phyloP scores from a whole-genome alignment of 495 filamentous ascomycete genomes.

The Bacidia rubella region DNA sequence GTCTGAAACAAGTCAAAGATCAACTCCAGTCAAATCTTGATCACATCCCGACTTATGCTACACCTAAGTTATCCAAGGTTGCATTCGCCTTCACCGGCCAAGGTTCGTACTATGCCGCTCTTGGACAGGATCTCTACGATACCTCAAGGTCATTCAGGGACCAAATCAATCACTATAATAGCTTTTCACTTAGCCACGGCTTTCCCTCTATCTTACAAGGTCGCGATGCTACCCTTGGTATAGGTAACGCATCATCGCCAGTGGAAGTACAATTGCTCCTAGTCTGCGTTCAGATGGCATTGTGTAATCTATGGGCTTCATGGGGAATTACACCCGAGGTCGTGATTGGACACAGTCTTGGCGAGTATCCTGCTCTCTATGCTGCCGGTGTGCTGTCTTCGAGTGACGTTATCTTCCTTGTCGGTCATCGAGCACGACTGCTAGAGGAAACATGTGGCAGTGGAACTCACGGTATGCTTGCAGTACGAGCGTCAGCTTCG shows the following conservation, averaged over 20 bases:
- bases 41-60: slow-evolving; percentile 2
- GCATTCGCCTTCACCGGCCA: slow-evolving; percentile 60
- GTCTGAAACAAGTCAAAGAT: slow-evolving; percentile 6
- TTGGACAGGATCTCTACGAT: slow-evolving; percentile 21
- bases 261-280: slow-evolving; percentile 49
- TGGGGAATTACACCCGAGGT: slow-evolving; percentile 55
- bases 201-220: slow-evolving; percentile 24
- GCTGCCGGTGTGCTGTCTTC: slow-evolving; percentile 56
- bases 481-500: slow-evolving; percentile 23
- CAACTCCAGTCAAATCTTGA: slow-evolving; percentile 4
- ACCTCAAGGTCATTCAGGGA: slow-evolving; percentile 18
- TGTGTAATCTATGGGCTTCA: slow-evolving; percentile 51
- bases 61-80: slow-evolving; percentile 20
- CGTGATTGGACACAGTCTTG: slow-evolving; percentile 60
- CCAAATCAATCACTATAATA: slow-evolving; percentile 20
- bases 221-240: slow-evolving; percentile 10
- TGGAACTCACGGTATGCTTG: slow-evolving; percentile 44
- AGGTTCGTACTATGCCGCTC: slow-evolving; percentile 40
- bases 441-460: slow-evolving; percentile 47
- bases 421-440: slow-evolving; percentile 53
- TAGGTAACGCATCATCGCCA: slow-evolving; percentile 11
- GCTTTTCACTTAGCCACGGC: slow-evolving; percentile 20
- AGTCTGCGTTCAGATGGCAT: slow-evolving; percentile 55
- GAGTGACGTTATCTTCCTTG: slow-evolving; percentile 54
- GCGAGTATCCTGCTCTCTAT: slow-evolving; percentile 65